Evolutionary conservation across 2,329 filamentous ascomycete species (phyloP), one percentile per base, ranked within the genome.

Genomic region (Calonectria honghensis): DNA sequence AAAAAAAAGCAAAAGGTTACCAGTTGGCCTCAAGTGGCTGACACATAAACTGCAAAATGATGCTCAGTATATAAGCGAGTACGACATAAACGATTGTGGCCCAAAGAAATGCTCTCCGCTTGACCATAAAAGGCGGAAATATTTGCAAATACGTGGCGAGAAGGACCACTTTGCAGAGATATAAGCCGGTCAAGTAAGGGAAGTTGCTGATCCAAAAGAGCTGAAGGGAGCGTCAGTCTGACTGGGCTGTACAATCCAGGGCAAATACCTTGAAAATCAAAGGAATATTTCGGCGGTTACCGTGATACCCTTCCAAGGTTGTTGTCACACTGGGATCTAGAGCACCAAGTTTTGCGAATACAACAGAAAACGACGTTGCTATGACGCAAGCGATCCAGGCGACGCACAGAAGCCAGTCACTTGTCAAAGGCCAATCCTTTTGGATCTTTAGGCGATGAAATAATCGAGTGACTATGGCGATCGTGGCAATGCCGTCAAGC

Each of bases 161-260:
- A 6, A 63, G 37, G 2, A 27, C 37, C 3, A 6, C 35, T 39
- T 63, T 63, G 4, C n/a, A 63, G 14, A 63, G 57, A 29, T 63
- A 63, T 37, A 63, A 41, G 57, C 35, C 57, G n/a, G 57, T 63
- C 24, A 63, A 29, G 7, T 63, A 63, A 11, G 57, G 57, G 20
- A 63, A 41, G 24, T 63, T 63, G 57, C 57, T 63, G 16, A 63
- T 63, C 57, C 57, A 63, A 27, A 63, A 63, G 24, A 63, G 57
- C 57, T 63, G n/a, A 11, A 9, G 31, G 2, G 20, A 11, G 20
- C 6, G 35, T 61, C 27, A 61, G 35, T 13, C 10, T 41, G 37
- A 7, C n/a, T 2, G 27, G n/a, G 9, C 1, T 18, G 27, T 6
- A 3, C 6, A 6, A 61, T 16, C 3, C 14, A 14, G 9, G 6